Evolutionary conservation across 495 filamentous ascomycete genomes (phyloP), one percentile per base, ranked within the genome.

Genomic region (Parmelia sp.): DNA sequence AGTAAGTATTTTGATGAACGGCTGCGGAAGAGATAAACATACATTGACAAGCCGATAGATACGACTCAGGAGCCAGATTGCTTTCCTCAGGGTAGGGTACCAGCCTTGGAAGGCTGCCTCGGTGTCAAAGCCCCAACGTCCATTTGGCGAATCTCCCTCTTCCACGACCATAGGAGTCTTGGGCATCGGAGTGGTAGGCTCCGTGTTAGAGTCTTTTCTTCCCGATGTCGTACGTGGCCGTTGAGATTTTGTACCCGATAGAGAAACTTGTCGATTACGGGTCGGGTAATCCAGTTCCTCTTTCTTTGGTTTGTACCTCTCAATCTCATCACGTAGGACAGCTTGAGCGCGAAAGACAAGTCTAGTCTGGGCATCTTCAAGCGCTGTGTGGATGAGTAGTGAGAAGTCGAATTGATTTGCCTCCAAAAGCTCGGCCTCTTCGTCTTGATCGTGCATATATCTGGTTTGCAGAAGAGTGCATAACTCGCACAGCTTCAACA

Each of bases 11-110:
- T 21, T 21, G n/a, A 17, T 5, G 2, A 47, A 40, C 72, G 73
- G 37, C 72, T 69, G 27, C 73, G 67, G n/a, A 79, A 66, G 39
- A 63, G 5, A 21, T 17, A 53, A 7, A 83, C 83, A 73, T 76
- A 89, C 89, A 75, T 91, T 87, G 35, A 93, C 84, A 72, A 90
- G 79, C 71, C 90, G 88, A 73, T 96, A 92, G 68, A 94, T 93
- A 71, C 89, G 80, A 69, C 86, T 88, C 14, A 96, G 81, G 1
- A 96, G 84, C 82, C 90, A 90, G 25, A 94, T 86, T 0, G 90
- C 90, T 68, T 86, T 88, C 66, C 86, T 83, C 27, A 91, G 76
- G 0, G 90, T 89, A 0, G 89, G 89, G 78, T 80, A 90, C 84
- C 77, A 83, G 19, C 76, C 80, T 62, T 77, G 73, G 27, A 79